A percentile compares a stretch with the other conserved stretches of the same genome.
Evolutionary conservation across 208 protist genomes (phyloP).

Genomic region (Phytomonas francai): DNA sequence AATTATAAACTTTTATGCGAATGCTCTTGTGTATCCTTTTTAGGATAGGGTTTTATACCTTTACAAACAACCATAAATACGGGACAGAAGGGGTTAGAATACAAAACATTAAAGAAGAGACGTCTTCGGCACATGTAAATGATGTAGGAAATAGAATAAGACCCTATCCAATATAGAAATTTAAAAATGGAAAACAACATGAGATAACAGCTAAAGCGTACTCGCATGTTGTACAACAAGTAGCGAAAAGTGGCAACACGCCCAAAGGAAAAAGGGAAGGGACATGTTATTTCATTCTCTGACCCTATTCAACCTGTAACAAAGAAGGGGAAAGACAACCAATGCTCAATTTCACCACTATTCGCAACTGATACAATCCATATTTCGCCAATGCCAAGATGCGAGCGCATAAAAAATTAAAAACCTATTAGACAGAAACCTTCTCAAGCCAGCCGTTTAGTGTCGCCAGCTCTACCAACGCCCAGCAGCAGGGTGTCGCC

Average conservation of each 20-base stretch:
- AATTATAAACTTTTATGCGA: background rate
- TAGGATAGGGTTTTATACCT: background rate
- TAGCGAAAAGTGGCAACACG: background rate
- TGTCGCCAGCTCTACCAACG: constrained; percentile 57
- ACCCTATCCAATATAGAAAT: background rate
- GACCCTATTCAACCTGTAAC: background rate
- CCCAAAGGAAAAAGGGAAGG: background rate
- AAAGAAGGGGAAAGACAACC: background rate
- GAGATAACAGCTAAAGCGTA: background rate
- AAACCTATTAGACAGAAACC: constrained; percentile 1
- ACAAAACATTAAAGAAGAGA: background rate
- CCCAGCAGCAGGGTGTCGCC: constrained; percentile 41
- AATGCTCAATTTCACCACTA: background rate
- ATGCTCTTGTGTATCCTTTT: background rate
- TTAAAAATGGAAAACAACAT: background rate
- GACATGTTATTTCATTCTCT: background rate
- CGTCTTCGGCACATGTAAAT: background rate
- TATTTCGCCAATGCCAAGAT: too few species aligned
- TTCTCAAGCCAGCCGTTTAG: constrained; percentile 73
- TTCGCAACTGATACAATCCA: too few species aligned
- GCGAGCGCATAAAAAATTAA: background rate
- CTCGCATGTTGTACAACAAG: background rate
- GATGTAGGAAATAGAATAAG: background rate
- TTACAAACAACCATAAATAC: background rate
- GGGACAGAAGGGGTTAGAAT: background rate